Base-by-base conservation (phyloP, 768 basidiomycete species). In the Russula emetica region DNA sequence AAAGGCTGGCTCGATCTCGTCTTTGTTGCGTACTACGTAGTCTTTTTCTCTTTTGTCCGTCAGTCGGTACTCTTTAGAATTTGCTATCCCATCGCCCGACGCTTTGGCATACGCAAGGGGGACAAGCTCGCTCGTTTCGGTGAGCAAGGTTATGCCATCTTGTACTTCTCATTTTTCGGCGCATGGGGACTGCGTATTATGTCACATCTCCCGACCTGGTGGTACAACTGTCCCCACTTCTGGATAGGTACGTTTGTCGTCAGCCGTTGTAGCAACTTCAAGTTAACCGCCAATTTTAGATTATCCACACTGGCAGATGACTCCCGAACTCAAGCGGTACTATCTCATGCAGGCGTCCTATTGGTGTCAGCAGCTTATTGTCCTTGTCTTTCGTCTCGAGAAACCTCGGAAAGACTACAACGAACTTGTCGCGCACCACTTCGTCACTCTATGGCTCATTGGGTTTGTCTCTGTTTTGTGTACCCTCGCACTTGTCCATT, bases 391-490 rank as follows among this genome's bases (percentile, higher is more conserved):
- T 14, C 78, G 86, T 52, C 82, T 99, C 16, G 97, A 99, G 76
- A 98, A 97, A 73, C 96, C 97, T 0, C 83, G 97, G 55, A 93
- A 90, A 73, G 97, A 99, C 73, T 94, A 88, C 72, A 69, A 73
- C 22, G 96, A 98, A 74, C 84, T 98, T 18, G 83, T 97, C 22
- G 82, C 82, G 0, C 97, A 99, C 73, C 97, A 99, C 72, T 70
- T 94, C 49, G 92, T 98, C 57, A 98, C 97, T 0, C 79, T 98
- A 14, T 99, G 94, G 94, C 80, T 98, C 28, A 83, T 98, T 42
- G 87, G 93, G 85, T 97, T 77, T 49, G 80, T 72, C 44, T 11
- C 62, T 47, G 36, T n/a, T 26, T 64, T 32, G 1, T 30, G 5
- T 24, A 42, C 32, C 45, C 30, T 22, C 14, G 22, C 26, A 30